These are phyloP conservation scores for Aphanomyces astaci DNA, from an alignment of 352 stramenopile species.

Conservation along the genomic window DNA sequence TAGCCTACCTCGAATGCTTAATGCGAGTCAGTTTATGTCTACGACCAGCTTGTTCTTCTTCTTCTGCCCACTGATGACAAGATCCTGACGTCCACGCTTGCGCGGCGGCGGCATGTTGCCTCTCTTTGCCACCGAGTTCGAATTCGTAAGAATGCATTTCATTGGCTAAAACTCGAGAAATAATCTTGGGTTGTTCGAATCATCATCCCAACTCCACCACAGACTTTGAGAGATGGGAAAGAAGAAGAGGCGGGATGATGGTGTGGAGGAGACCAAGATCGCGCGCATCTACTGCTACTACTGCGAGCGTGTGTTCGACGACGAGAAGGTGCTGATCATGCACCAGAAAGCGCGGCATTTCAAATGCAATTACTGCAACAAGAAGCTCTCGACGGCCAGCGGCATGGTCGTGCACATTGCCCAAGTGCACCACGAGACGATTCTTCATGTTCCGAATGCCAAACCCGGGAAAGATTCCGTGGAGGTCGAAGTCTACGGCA, in stretches of 20 bases:
- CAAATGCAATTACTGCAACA: slow-evolving; percentile 86
- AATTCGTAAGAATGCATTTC: neutral
- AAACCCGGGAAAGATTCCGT: slow-evolving; percentile 72
- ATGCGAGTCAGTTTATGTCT: too few relatives aligned
- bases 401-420: slow-evolving; percentile 85
- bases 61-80: too few relatives aligned
- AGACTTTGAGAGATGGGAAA: slow-evolving; percentile 27
- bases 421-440: slow-evolving; percentile 84
- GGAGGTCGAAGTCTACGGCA: slow-evolving; percentile 85
- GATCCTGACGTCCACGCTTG: too few relatives aligned
- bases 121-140: too few relatives aligned
- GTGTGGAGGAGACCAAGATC: slow-evolving; percentile 28
- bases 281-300: slow-evolving; percentile 89
- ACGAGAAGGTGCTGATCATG: slow-evolving; percentile 89
- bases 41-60: too few relatives aligned
- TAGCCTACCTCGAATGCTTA: too few relatives aligned
- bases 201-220: too few relatives aligned
- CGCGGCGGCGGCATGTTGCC: too few relatives aligned
- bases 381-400: slow-evolving; percentile 85
- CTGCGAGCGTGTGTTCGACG: slow-evolving; percentile 86
- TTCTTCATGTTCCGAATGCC: slow-evolving; percentile 75
- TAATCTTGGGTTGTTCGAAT: too few relatives aligned
- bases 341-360: slow-evolving; percentile 91
- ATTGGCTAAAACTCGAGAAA: slow-evolving; percentile 4
- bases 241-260: slow-evolving; percentile 32